These are phyloP conservation scores for Porphyrellus cyaneotinctus DNA, from an alignment of 768 basidiomycete species.

Conservation along the genomic window DNA sequence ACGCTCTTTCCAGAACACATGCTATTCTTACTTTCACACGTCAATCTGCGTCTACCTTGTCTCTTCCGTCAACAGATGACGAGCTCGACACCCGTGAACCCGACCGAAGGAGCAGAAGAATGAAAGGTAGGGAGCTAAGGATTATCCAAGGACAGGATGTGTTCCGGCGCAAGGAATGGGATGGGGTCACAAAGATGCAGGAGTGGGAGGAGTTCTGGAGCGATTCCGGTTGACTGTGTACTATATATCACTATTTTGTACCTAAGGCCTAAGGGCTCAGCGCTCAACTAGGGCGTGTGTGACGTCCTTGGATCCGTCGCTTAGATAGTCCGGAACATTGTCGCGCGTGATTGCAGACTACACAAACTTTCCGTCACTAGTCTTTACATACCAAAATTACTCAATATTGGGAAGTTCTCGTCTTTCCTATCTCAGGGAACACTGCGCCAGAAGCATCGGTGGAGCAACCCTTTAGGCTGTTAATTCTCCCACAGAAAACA, in stretches of 20 bases:
- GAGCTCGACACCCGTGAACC: slow-evolving; percentile 66
- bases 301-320: too few species aligned
- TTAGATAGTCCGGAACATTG: too few species aligned
- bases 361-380: too few species aligned
- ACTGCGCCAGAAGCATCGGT: too few species aligned
- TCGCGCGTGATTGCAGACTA: too few species aligned
- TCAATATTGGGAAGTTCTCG: too few species aligned
- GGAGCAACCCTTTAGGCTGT: too few species aligned
- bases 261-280: too few species aligned
- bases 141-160: slow-evolving; percentile 76
- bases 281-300: too few species aligned
- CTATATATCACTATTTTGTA: background rate
- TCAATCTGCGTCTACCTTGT: slow-evolving; percentile 39
- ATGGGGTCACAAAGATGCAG: slow-evolving; percentile 30
- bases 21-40: slow-evolving; percentile 65
- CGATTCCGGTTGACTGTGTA: background rate
- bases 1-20: slow-evolving; percentile 71
- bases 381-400: too few species aligned
- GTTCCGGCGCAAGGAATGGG: slow-evolving; percentile 43
- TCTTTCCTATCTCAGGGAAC: too few species aligned
- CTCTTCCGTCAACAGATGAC: slow-evolving; percentile 69
- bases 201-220: slow-evolving; percentile 37
- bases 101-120: slow-evolving; percentile 61
- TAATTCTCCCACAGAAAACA: too few species aligned
- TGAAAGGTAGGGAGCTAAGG: slow-evolving; percentile 82